These are phyloP conservation scores for Chlamydomonas incerta DNA, from an alignment of 139 green algal genomes.

Conservation along the genomic window DNA sequence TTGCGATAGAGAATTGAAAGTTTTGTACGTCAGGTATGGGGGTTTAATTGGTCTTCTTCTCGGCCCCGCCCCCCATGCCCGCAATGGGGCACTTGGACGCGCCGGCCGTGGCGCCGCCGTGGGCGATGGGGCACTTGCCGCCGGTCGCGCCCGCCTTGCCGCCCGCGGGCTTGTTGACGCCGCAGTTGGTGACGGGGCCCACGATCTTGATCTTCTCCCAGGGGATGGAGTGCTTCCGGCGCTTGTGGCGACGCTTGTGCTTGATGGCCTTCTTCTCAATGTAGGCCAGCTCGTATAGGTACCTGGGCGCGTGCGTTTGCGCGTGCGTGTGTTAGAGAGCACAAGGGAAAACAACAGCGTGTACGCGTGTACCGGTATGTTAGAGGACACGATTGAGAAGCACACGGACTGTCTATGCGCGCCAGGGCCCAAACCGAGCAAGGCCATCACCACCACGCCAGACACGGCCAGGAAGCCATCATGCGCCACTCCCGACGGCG, in stretches of 20 bases:
- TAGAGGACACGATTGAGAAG: no score
- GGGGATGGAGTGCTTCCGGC: slow-evolving; percentile 62
- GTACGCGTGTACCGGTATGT: no score
- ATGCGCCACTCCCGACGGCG: no score
- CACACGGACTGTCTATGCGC: no score
- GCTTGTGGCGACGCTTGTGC: slow-evolving; percentile 65
- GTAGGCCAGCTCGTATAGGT: slow-evolving; percentile 60
- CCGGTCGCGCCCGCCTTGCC: neutral
- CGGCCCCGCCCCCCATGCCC: neutral
- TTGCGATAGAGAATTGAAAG: no score
- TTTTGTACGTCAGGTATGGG: neutral
- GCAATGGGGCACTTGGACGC: slow-evolving; percentile 28
- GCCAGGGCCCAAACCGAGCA: no score
- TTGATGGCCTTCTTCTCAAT: slow-evolving; percentile 70
- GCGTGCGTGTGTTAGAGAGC: no score
- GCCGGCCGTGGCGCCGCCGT: neutral
- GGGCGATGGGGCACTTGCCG: slow-evolving; percentile 17
- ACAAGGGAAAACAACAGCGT: no score
- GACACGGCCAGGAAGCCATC: no score
- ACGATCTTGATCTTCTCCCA: slow-evolving; percentile 73
- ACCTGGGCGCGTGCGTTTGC: slow-evolving; percentile 36
- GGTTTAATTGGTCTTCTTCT: slow-evolving; percentile 24
- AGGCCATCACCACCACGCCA: no score
- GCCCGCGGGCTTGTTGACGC: neutral
- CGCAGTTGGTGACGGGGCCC: slow-evolving; percentile 48